A percentile compares a stretch with the other conserved stretches of the same genome.
Conservation (phyloP, 164 flowering plant species). For the Tinospora cordifolia region DNA sequence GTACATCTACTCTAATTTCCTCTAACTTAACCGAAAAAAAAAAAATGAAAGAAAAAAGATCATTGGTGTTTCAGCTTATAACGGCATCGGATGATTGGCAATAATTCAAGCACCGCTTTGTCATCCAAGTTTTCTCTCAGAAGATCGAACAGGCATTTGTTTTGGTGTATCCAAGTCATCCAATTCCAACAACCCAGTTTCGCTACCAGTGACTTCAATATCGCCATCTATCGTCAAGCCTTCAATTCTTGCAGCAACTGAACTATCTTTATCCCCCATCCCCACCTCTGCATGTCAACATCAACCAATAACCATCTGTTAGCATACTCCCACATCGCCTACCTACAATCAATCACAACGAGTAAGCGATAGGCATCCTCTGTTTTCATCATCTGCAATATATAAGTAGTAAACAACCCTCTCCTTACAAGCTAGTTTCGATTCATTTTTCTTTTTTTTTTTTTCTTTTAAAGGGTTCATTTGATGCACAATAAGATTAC, state of each 20-base stretch:
- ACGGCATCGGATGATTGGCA: too few relatives aligned
- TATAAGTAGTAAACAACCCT: too few relatives aligned
- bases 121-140: background rate
- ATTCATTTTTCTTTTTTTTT: too few relatives aligned
- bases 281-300: constrained; percentile 25
- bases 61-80: too few relatives aligned
- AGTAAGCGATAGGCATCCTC: too few relatives aligned
- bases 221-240: constrained; percentile 17
- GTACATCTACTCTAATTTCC: background rate
- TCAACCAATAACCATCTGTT: constrained; percentile 9
- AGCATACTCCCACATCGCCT: too few relatives aligned
- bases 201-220: constrained; percentile 15
- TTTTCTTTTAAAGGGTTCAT: too few relatives aligned
- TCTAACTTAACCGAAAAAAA: background rate
- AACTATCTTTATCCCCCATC: constrained; percentile 17
- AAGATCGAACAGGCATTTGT: background rate
- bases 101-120: background rate
- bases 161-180: constrained; percentile 17
- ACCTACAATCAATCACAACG: too few relatives aligned
- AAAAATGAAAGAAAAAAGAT: background rate
- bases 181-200: constrained; percentile 20
- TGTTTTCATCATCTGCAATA: too few relatives aligned
- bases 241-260: constrained; percentile 20
- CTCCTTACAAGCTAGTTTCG: too few relatives aligned
- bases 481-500: too few relatives aligned